A percentile compares a stretch with the other conserved stretches of the same genome.
Evolutionary conservation across 805 yeast species (phyloP).

Genomic region (Yarrowia bubula): DNA sequence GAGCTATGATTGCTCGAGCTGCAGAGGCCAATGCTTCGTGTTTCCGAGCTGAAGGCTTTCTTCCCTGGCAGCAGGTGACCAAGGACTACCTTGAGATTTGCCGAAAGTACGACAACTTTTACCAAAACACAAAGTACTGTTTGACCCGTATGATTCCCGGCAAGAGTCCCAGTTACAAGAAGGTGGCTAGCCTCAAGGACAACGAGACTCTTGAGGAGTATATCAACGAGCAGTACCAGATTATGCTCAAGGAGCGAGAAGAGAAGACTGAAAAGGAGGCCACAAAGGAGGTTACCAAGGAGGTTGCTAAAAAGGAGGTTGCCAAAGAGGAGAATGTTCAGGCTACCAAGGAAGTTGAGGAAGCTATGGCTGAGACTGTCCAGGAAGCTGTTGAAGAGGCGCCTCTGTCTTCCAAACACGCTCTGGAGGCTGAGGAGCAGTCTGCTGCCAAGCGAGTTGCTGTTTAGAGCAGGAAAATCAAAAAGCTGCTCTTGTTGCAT

Average conservation of each 20-base stretch:
- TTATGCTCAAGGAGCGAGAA: neutral
- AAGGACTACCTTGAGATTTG: slow-evolving; percentile 59
- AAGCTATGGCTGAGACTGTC: neutral
- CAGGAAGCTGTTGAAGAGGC: neutral
- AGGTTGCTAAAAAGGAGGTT: neutral
- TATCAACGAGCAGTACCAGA: slow-evolving; percentile 2
- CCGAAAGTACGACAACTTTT: slow-evolving; percentile 54
- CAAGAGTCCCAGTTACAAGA: slow-evolving; percentile 57
- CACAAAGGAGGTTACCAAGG: no score
- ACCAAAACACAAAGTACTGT: slow-evolving; percentile 79
- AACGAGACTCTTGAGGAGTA: neutral
- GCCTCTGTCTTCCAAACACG: neutral
- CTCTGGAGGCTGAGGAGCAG: neutral
- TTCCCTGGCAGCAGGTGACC: slow-evolving; percentile 55
- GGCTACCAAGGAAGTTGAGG: slow-evolving; percentile 18
- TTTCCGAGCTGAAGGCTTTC: slow-evolving; percentile 47
- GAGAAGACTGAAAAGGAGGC: neutral
- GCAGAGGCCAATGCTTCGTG: slow-evolving; percentile 87
- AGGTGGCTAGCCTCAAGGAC: slow-evolving; percentile 55
- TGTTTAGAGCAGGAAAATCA: neutral
- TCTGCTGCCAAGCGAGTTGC: neutral
- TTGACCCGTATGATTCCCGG: slow-evolving; percentile 78
- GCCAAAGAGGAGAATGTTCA: neutral
- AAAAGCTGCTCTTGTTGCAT: slow-evolving; percentile 12
- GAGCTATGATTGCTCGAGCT: slow-evolving; percentile 90